phyloP scores from a whole-genome alignment of 2,329 filamentous ascomycete species.

The Colletotrichum incanum region DNA sequence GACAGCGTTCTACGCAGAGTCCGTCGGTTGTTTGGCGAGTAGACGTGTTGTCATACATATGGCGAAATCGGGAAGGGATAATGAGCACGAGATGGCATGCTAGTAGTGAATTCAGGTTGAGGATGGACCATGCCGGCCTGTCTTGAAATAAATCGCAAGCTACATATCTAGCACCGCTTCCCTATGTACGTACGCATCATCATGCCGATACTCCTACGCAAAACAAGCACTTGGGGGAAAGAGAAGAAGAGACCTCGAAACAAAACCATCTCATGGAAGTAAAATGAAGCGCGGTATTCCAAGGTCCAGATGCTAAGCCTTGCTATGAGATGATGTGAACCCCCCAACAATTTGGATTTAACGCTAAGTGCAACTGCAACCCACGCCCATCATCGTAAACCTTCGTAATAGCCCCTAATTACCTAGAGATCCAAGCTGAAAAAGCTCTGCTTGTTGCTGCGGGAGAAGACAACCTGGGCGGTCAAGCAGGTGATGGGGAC shows the following conservation, averaged over 20 bases:
- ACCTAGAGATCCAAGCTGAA: slow-evolving; percentile 60
- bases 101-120: slow-evolving; percentile 3
- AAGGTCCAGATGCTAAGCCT: slow-evolving; percentile 37
- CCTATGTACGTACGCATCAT: slow-evolving; percentile 41
- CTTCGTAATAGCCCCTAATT: slow-evolving; percentile 28
- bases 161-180: slow-evolving; percentile 36
- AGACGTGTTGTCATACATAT: slow-evolving; percentile 48
- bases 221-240: slow-evolving; percentile 18
- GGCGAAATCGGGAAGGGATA: neutral
- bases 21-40: slow-evolving; percentile 77
- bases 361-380: slow-evolving; percentile 36
- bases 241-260: slow-evolving; percentile 3
- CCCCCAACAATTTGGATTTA: slow-evolving; percentile 35
- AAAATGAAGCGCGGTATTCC: slow-evolving; percentile 25
- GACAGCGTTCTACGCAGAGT: slow-evolving; percentile 96
- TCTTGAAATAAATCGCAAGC: slow-evolving; percentile 35
- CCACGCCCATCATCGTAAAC: slow-evolving; percentile 39
- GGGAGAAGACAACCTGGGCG: slow-evolving; percentile 76
- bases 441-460: slow-evolving; percentile 54
- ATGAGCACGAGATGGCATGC: neutral
- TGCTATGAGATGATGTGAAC: slow-evolving; percentile 39
- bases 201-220: slow-evolving; percentile 40
- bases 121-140: slow-evolving; percentile 13
- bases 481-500: slow-evolving; percentile 89
- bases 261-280: slow-evolving; percentile 10